Evolutionary conservation across 2,329 filamentous ascomycete species (phyloP), one percentile per base, ranked within the genome.

Genomic region (Emmonsia crescens): DNA sequence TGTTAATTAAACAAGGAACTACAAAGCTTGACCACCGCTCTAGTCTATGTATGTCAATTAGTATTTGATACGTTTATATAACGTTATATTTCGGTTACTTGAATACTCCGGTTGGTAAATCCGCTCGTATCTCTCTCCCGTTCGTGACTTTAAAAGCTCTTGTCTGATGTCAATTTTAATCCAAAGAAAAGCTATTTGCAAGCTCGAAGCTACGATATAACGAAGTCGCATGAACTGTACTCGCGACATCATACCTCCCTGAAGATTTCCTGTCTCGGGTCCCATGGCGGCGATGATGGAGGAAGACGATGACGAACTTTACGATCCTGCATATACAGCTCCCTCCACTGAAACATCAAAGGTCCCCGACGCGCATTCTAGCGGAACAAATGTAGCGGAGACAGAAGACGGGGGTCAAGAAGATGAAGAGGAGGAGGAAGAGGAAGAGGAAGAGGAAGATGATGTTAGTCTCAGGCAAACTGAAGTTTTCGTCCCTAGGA

Each of bases 241-340:
- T n/a, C 16, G 9, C 55, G 3, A 33, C 29, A n/a, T n/a, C 36
- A 56, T 40, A 42, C n/a, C 54, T 56, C 31, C 19, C 21, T 40
- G 21, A 60, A 58, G 29, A 51, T 38, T 52, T 55, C 38, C 57
- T 40, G 21, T 55, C 16, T 52, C 57, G 38, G n/a, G n/a, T 24
- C 19, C n/a, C 38, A n/a, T 54, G 21, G 58, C 60, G 44, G 46
- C 38, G 63, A 72, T 59, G 57, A 78, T 78, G 74, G 76, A 78
- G n/a, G 76, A 78, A 64, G 76, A 78, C 61, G 77, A 79, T 21
- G 77, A 79, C 64, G 76, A 78, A 68, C 75, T 79, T 27, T 79
- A 79, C 63, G 75, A 76, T 61, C 75, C 76, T 21, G 69, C 71
- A 19, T 75, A 77, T 60, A 65, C 69, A 21, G 69, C 75, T n/a